Evolutionary conservation across 106 monocot species (phyloP), one percentile per base, ranked within the genome.

Genomic region (Platanthera guangdongensis): DNA sequence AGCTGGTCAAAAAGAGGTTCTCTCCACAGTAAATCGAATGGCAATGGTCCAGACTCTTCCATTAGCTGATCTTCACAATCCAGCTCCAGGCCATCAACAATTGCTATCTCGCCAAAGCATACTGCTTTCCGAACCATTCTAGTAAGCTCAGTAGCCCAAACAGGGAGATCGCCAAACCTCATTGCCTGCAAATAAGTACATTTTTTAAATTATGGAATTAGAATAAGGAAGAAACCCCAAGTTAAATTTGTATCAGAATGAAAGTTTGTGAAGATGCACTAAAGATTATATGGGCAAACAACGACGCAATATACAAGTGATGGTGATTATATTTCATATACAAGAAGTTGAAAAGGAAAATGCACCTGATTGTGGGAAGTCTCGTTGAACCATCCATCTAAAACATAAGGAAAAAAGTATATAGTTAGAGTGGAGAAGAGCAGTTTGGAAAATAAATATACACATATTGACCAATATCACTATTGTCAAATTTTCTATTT

Each of bases 1-100:
- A 94, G 86, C 78, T 99, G 97, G 69, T 99, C 92, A 76, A 99
- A 99, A 16, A 94, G 81, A 13, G 94, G 97, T 74, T 99, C 94
- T 75, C 97, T 94, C 88, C 86, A 88, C 68, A 94, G 76, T 54
- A 94, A 76, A 80, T 99, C 82, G 54, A 68, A 86, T 70, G 94
- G 83, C 71, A 99, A 75, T 30, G 89, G 89, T 53, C 75, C 78
- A 47, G 30, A 47, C 53, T 91, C 79, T 65, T 67, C 57, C 15
- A 12, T 47, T 65, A 39, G 53, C 10, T 67, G 52, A 76, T 83
- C 78, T 78, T 77, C 72, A 39, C 9, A 51, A 60, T 50, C 55
- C 54, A 62, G 54, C 5, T 72, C 77, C 14, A 65, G 59, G 59
- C 47, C 71, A 28, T 47, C 11, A 47, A 9, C 52, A 65, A n/a